A percentile compares a stretch with the other conserved stretches of the same genome.
phyloP scores from a whole-genome alignment of 495 filamentous ascomycete genomes.

The Cercophora sp. region DNA sequence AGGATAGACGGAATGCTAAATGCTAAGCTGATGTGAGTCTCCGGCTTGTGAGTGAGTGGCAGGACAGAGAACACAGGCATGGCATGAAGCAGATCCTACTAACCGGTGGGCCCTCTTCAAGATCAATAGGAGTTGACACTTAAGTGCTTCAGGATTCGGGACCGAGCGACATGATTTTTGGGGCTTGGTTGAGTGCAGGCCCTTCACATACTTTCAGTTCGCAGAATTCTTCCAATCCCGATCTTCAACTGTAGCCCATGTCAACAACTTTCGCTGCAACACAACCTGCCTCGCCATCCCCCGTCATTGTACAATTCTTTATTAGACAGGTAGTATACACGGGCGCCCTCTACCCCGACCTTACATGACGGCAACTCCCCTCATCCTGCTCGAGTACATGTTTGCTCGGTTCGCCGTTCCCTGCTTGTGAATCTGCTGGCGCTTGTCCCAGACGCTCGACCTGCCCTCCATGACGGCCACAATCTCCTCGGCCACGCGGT shows the following conservation, averaged over 20 bases:
- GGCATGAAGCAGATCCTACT: too few species aligned
- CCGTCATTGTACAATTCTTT: neutral
- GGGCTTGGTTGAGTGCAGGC: neutral
- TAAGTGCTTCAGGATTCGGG: neutral
- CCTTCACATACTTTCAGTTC: too few species aligned
- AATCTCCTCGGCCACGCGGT: conserved; percentile 82
- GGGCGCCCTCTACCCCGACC: neutral
- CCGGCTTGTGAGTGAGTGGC: too few species aligned
- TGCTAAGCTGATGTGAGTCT: too few species aligned
- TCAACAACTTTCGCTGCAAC: neutral
- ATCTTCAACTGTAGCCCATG: neutral
- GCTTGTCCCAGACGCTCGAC: conserved; percentile 76
- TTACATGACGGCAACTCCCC: neutral
- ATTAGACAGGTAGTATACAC: conserved; percentile 6
- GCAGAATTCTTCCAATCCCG: neutral
- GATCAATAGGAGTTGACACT: too few species aligned
- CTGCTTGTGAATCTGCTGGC: conserved; percentile 66
- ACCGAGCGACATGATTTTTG: too few species aligned
- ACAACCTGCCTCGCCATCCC: neutral
- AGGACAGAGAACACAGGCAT: too few species aligned
- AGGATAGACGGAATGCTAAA: too few species aligned
- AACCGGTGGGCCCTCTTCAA: too few species aligned
- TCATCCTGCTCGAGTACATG: conserved; percentile 36
- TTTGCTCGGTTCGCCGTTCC: conserved; percentile 72
- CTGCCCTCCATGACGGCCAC: conserved; percentile 82